A percentile compares a stretch with the other conserved stretches of the same genome.
Evolutionary conservation across 768 basidiomycete genomes (phyloP).

Genomic region (Rhizopogon sp.): DNA sequence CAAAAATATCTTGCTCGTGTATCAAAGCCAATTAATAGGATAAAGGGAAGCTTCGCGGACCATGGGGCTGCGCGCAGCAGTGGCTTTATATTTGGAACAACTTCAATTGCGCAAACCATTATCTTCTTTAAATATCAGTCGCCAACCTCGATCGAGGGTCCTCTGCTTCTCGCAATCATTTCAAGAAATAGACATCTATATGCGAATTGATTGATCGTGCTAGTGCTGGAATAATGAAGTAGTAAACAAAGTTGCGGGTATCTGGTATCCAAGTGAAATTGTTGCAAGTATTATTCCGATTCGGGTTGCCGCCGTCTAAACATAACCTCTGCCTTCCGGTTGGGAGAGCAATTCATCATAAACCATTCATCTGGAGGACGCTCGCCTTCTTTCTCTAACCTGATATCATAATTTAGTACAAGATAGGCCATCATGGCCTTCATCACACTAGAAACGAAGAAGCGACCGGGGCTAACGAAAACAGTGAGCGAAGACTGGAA

Average conservation of each 20-base stretch:
- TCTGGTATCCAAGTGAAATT: constrained; percentile 3
- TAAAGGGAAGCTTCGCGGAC: no score
- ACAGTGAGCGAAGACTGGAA: constrained; percentile 3
- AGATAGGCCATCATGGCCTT: constrained; percentile 37
- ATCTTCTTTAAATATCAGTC: no score
- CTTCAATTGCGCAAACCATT: no score
- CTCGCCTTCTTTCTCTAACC: constrained; percentile 27
- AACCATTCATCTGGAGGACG: constrained; percentile 32
- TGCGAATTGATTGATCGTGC: background rate
- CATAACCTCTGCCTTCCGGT: constrained; percentile 30
- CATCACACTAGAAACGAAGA: constrained; percentile 35
- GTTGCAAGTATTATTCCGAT: constrained; percentile 5
- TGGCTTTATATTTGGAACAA: no score
- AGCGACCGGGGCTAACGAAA: constrained; percentile 34
- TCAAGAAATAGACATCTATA: constrained; percentile 1
- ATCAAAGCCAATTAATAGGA: no score
- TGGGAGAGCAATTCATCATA: constrained; percentile 31
- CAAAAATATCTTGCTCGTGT: no score
- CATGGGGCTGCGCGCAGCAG: no score
- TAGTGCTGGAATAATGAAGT: constrained; percentile 4
- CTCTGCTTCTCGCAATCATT: background rate
- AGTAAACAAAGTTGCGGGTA: constrained; percentile 5
- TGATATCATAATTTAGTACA: constrained; percentile 36
- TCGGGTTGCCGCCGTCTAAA: constrained; percentile 25
- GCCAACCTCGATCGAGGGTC: no score